Base-by-base conservation (phyloP, 2,329 filamentous ascomycete species). In the Sphaceloma murrayae region DNA sequence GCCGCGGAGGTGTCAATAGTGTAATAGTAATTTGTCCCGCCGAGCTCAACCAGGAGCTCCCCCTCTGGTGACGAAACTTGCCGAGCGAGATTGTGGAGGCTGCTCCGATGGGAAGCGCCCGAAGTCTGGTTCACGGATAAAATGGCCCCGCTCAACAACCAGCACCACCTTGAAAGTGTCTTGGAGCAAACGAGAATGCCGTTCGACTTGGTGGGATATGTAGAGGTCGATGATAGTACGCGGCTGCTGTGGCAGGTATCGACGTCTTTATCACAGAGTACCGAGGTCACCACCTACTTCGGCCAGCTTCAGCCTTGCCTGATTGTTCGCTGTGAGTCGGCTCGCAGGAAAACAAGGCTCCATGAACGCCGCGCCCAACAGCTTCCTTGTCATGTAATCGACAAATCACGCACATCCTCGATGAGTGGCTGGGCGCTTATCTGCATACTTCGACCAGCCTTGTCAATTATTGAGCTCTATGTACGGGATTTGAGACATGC, bases 21-120 rank as follows among this genome's bases (percentile, higher is more conserved):
- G 36, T 40, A 40, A 40, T 40, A 40, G 36, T 26, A 40, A 40
- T 40, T 40, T 40, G 36, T 40, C 24, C 36, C 36, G 36, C 36
- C 24, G 36, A 40, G 36, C 36, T 40, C 36, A 40, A 40, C 36
- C 36, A 40, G 36, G 19, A 26, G 13, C 22, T 24, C 16, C 22
- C 36, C 36, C 34, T 38, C 34, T 14, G 14, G 36, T 40, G 36
- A 40, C 36, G 36, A 40, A 40, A 40, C 22, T 22, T 40, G 22
- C 36, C 36, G 26, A 19, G 16, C 24, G 13, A 40, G 36, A 40
- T 40, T 40, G 24, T 27, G 24, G 24, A 27, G 24, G 7, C 24
- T 29, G 14, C 36, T 13, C 36, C 24, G 36, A 26, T 26, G 36
- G 19, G 36, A 40, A 40, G 36, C 36, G 36, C 14, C 3, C n/a